These are phyloP conservation scores for Rhododendron kiyosumense DNA, from an alignment of 148 eudicot species.

Conservation along the genomic window DNA sequence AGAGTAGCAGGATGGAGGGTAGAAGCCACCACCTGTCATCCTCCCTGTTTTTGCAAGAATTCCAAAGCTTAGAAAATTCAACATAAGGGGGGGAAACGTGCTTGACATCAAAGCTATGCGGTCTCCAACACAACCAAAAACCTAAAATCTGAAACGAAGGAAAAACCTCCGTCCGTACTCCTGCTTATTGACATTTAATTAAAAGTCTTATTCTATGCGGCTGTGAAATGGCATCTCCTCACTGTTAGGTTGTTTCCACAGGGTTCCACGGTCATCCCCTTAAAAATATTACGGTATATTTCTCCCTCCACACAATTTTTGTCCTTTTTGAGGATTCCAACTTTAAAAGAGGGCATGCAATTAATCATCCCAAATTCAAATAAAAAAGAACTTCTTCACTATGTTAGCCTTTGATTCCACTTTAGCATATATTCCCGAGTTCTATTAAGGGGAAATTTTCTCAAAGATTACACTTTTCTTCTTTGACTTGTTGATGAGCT, in stretches of 20 bases:
- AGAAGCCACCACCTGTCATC: slow-evolving; percentile 79
- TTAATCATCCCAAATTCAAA: neutral
- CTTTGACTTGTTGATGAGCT: neutral
- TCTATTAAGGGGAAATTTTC: neutral
- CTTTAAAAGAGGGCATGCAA: neutral
- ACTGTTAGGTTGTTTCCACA: neutral
- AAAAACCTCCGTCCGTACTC: neutral
- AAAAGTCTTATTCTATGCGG: neutral
- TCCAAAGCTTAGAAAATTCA: neutral
- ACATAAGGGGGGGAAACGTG: neutral
- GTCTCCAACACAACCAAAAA: neutral
- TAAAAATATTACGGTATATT: neutral
- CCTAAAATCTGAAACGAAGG: neutral
- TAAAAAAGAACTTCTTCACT: neutral
- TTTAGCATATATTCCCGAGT: neutral
- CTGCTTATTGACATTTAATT: neutral
- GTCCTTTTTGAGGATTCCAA: neutral
- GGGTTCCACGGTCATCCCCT: neutral
- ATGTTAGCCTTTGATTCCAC: neutral
- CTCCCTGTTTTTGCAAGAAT: slow-evolving; percentile 38
- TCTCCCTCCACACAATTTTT: neutral
- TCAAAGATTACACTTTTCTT: neutral
- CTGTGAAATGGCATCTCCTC: neutral
- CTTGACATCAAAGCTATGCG: neutral
- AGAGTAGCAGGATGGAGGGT: slow-evolving; percentile 52